phyloP scores from a whole-genome alignment of 345 rosid species.

The Populus ilicifolia region DNA sequence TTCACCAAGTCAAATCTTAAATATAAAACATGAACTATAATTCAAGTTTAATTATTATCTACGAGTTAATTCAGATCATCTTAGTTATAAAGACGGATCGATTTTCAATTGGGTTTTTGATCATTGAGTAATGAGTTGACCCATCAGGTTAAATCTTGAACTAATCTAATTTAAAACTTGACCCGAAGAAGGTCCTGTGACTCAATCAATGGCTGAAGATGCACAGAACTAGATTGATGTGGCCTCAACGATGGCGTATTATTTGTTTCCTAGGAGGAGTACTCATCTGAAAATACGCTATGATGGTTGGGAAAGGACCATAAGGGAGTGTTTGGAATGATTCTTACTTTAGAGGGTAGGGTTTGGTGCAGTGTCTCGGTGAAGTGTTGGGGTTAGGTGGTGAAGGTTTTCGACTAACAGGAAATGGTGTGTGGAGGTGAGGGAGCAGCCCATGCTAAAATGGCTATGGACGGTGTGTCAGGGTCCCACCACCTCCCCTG shows the following conservation, averaged over 20 bases:
- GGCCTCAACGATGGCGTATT: neutral
- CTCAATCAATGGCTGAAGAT: too few species aligned
- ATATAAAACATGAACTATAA: too few species aligned
- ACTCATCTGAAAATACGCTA: constrained; percentile 43
- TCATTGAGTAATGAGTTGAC: too few species aligned
- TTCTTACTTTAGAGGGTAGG: neutral
- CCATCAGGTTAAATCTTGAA: too few species aligned
- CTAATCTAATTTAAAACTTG: too few species aligned
- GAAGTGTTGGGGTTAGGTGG: constrained; percentile 17
- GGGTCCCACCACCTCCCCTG: constrained; percentile 17
- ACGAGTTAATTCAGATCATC: too few species aligned
- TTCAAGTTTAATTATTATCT: too few species aligned
- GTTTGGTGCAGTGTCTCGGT: neutral
- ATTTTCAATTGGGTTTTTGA: too few species aligned
- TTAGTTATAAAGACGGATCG: too few species aligned
- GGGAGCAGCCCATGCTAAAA: constrained; percentile 32
- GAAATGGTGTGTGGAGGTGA: constrained; percentile 21
- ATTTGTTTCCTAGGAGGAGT: constrained; percentile 52
- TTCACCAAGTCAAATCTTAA: too few species aligned
- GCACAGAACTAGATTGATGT: neutral
- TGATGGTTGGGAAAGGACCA: constrained; percentile 31
- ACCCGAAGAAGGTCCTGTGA: too few species aligned
- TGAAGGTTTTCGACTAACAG: constrained; percentile 8
- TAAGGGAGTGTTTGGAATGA: constrained; percentile 15
- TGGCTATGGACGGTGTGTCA: constrained; percentile 7